These are phyloP conservation scores for Acer negundo DNA, from an alignment of 345 rosid species.

Conservation along the genomic window DNA sequence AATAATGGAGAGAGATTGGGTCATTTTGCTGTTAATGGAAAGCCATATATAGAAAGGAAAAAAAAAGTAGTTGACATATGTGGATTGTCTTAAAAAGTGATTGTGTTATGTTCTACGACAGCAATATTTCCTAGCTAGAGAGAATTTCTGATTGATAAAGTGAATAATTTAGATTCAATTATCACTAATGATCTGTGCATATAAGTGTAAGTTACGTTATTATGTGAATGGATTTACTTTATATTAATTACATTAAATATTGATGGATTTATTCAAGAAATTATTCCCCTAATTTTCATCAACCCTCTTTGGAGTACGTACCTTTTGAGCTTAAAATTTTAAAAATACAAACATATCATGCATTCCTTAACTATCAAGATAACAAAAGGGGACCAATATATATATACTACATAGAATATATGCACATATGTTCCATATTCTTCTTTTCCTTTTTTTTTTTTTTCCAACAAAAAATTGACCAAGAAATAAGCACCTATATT, in stretches of 20 bases:
- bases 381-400: background rate
- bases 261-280: slow-evolving; percentile 9
- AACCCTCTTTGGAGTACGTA: background rate
- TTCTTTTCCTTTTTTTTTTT: background rate
- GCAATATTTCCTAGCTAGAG: too few species aligned
- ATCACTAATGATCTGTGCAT: background rate
- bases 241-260: background rate
- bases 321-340: background rate
- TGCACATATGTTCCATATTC: background rate
- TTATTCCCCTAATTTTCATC: background rate
- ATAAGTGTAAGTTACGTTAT: background rate
- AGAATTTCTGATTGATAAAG: background rate
- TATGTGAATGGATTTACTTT: background rate
- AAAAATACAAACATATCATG: background rate
- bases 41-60: background rate
- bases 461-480: background rate
- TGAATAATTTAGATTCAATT: background rate
- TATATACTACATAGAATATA: background rate
- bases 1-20: slow-evolving; percentile 13
- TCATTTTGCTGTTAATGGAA: slow-evolving; percentile 9
- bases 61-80: background rate
- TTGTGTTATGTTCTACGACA: background rate
- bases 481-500: background rate
- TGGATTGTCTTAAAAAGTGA: background rate
- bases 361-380: background rate